A percentile compares a stretch with the other conserved stretches of the same genome.
Conservation (phyloP, 192 early-diverging fungal genomes). For the Linnemannia exigua region DNA sequence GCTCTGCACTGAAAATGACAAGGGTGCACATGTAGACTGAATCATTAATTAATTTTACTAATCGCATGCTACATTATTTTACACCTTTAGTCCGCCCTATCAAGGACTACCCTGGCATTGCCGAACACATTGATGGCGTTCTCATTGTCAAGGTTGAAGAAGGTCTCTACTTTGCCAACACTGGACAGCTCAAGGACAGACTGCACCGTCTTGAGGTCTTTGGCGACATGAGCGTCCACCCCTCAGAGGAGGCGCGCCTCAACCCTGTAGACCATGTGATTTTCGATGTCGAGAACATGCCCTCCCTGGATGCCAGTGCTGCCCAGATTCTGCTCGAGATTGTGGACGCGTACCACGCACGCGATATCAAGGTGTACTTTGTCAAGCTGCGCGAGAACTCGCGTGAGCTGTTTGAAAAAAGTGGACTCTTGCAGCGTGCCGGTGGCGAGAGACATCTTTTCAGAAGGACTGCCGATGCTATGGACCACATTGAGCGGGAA, state of each 20-base stretch:
- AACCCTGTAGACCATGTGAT: conserved; percentile 83
- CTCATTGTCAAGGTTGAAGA: conserved; percentile 94
- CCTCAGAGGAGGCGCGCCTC: conserved; percentile 89
- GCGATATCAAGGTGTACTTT: conserved; percentile 92
- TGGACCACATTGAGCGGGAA: conserved; percentile 64
- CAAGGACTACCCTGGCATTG: conserved; percentile 68
- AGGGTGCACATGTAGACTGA: not conserved
- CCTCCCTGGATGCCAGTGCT: conserved; percentile 87
- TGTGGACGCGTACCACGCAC: conserved; percentile 85
- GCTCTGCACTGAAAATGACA: not conserved
- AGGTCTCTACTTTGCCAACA: conserved; percentile 97
- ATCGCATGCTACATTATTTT: conserved; percentile 34
- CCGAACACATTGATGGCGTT: conserved; percentile 86
- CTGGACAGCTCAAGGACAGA: conserved; percentile 95
- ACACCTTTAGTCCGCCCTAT: conserved; percentile 83
- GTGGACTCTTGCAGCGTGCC: conserved; percentile 71
- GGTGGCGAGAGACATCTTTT: conserved; percentile 81
- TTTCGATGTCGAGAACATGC: conserved; percentile 94
- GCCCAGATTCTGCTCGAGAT: conserved; percentile 90
- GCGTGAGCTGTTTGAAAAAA: conserved; percentile 77
- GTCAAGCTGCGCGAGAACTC: conserved; percentile 86
- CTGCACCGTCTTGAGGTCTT: conserved; percentile 93
- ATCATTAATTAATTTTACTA: conserved; percentile 12
- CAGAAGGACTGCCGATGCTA: conserved; percentile 66
- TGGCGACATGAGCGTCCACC: conserved; percentile 96